Base-by-base conservation (phyloP, 495 filamentous ascomycete species). In the Symbiotaphrina buchneri region DNA sequence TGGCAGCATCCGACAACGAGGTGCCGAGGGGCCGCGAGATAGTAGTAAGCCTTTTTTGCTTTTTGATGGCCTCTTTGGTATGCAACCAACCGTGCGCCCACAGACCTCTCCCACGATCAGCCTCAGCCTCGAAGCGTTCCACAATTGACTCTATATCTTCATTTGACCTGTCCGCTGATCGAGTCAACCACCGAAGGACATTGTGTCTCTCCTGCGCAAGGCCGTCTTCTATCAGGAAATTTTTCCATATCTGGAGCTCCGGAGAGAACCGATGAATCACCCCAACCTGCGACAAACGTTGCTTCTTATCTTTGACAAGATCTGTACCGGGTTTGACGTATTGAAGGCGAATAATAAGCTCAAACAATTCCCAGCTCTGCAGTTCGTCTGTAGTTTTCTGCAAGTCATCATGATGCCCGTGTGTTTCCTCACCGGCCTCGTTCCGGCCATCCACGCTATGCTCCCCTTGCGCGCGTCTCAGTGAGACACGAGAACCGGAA, bases 31-130 rank as follows among this genome's bases (percentile, higher is more conserved):
- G 58, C 30, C 68, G 68, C 23, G 71, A 65, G 62, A 65, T 57
- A 49, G 63, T 48, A 22, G 67, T 54, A 31, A 87, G 42, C 30
- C 77, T 73, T 52, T 95, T 97, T 47, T 80, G 70, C 21, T 71
- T 63, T 54, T 97, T 97, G 47, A 97, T 76, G 11, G 72, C 71
- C 42, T 75, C 71, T 38, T 80, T 78, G 1, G 90, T 92, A 45
- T 90, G 76, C 16, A 94, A 61, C 84, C 84, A 93, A 17, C 85
- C 83, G 44, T 79, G 69, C 7, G 76, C 66, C 54, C 84, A 75
- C 1, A 77, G 39, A 42, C 67, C 55, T 55, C 69, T 49, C 45
- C 71, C 54, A 55, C 71, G 48, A 49, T 78, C 65, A 52, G 75
- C 46, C 26, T 55, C 49, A 10, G 39, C 37, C 39, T 71, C 65